These are phyloP conservation scores for Lichina pygmaea DNA, from an alignment of 495 filamentous ascomycete species.

Conservation along the genomic window DNA sequence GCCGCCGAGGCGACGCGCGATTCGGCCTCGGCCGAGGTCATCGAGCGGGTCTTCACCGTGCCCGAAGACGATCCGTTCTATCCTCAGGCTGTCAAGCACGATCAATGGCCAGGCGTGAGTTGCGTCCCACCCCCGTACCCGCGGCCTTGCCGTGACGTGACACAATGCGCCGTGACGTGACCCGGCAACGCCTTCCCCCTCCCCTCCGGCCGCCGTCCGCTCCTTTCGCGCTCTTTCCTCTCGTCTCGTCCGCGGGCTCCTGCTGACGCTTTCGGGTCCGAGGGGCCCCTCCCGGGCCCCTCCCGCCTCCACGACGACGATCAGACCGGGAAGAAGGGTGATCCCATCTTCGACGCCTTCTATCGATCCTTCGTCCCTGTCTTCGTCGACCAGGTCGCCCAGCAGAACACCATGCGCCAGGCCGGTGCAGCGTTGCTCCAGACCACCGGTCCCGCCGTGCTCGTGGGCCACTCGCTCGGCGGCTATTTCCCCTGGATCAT, in stretches of 20 bases:
- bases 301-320: neutral
- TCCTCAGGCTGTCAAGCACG: constrained; percentile 19
- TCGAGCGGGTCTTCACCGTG: constrained; percentile 16
- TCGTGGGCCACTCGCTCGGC: constrained; percentile 13
- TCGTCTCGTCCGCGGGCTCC: no score
- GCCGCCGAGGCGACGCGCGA: constrained; percentile 5
- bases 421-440: constrained; percentile 11
- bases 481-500: constrained; percentile 9
- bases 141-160: neutral
- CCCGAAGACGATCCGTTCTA: constrained; percentile 13
- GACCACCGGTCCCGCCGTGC: constrained; percentile 8
- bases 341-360: constrained; percentile 22
- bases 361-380: constrained; percentile 11
- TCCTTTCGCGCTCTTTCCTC: no score
- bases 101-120: constrained; percentile 25
- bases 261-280: no score
- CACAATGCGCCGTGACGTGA: no score
- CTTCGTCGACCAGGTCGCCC: constrained; percentile 5
- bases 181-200: no score
- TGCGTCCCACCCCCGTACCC: neutral
- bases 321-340: constrained; percentile 16
- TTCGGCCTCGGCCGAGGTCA: constrained; percentile 7
- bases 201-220: no score
- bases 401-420: constrained; percentile 7
- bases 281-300: neutral